Base-by-base conservation (phyloP, 2,329 filamentous ascomycete species). In the Hymenoscyphus scutula region DNA sequence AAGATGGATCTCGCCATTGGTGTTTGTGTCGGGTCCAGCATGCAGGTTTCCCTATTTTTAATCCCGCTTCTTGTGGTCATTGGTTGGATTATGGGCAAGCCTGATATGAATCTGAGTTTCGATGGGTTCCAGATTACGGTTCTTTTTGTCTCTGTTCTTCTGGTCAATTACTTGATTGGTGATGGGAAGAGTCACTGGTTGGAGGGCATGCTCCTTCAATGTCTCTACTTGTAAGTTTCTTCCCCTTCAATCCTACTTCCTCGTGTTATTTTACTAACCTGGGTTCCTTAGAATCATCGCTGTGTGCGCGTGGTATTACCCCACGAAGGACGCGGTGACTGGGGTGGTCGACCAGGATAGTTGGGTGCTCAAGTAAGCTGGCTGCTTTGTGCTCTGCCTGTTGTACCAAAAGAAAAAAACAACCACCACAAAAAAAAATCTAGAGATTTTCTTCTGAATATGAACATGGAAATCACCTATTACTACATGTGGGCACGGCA, bases 61-160 rank as follows among this genome's bases (percentile, higher is more conserved):
- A 93, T 91, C 3, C 91, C 91, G 0, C 88, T 91, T 75, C 78
- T 93, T 59, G 90, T 95, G 58, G 85, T 94, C 65, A 82, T 94
- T 58, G 91, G 90, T 62, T 94, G 91, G 91, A 84, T 87, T 64
- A 87, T 90, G 71, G 83, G 84, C 58, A 59, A 92, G 69, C 86
- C 83, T 57, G 77, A 80, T 41, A 87, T 89, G 86, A 88, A 83
- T 7, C 78, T 90, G 5, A 83, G 84, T 70, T 90, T 90, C 70
- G 87, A 90, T 72, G 87, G 87, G 0, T 97, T 97, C 80, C 91
- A 97, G 77, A 88, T 97, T 15, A 89, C 92, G 25, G 88, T 90
- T 48, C 79, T 96, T 48, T 96, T 96, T 69, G 90, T 95, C 13
- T 87, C 91, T 1, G 90, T 91, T 0, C 84, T 96, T 51, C 82